Percentiles rank a stretch among this genome's conserved stretches.
phyloP scores from a whole-genome alignment of 1,139 yeast genomes.

The Yamadazyma buinensis region DNA sequence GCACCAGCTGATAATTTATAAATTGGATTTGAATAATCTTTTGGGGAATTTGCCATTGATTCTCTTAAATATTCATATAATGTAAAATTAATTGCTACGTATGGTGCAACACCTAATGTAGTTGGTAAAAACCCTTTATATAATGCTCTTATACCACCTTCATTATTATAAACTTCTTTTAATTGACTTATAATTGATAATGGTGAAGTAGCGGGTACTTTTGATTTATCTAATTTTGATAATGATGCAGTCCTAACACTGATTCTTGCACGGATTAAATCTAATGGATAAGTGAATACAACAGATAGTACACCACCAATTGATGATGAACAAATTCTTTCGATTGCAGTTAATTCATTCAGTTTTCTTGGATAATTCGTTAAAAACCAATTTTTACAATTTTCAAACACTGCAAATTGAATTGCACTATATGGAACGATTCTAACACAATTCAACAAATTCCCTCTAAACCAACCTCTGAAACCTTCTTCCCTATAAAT shows the following conservation, averaged over 20 bases:
- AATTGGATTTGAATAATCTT: slow-evolving; percentile 40
- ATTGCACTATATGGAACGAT: slow-evolving; percentile 95
- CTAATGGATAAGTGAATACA: slow-evolving; percentile 85
- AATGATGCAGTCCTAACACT: slow-evolving; percentile 86
- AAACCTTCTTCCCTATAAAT: slow-evolving; percentile 91
- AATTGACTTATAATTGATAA: slow-evolving; percentile 69
- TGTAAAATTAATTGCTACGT: slow-evolving; percentile 89
- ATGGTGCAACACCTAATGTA: slow-evolving; percentile 91
- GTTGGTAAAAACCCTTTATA: slow-evolving; percentile 89
- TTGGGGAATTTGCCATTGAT: slow-evolving; percentile 33
- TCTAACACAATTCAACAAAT: slow-evolving; percentile 82
- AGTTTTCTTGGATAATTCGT: slow-evolving; percentile 20
- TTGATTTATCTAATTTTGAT: slow-evolving; percentile 45
- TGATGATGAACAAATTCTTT: slow-evolving; percentile 74
- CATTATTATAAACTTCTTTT: slow-evolving; percentile 57
- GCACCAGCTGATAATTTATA: slow-evolving; percentile 81
- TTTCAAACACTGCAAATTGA: slow-evolving; percentile 84
- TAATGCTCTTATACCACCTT: slow-evolving; percentile 78
- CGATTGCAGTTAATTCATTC: slow-evolving; percentile 39
- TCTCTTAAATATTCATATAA: slow-evolving; percentile 81
- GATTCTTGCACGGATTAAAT: slow-evolving; percentile 82
- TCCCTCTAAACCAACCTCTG: slow-evolving; percentile 85
- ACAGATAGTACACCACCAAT: slow-evolving; percentile 82
- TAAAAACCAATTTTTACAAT: slow-evolving; percentile 51
- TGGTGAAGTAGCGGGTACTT: slow-evolving; percentile 43